These are phyloP conservation scores for Barnettozyma populi DNA, from an alignment of 805 yeast genomes.

Conservation along the genomic window DNA sequence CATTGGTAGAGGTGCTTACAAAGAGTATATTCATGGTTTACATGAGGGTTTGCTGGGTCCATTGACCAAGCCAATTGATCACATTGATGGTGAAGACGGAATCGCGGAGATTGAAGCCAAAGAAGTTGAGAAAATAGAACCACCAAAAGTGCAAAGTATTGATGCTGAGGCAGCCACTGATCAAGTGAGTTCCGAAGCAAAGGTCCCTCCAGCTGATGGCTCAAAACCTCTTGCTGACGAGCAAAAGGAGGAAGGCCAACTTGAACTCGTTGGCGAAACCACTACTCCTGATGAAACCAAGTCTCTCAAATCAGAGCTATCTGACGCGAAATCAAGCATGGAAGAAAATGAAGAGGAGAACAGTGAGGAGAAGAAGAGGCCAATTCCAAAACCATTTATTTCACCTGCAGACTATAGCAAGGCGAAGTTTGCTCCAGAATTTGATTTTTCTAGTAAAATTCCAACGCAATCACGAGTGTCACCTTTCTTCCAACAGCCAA, in stretches of 20 bases:
- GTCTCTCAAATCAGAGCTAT: constrained; percentile 10
- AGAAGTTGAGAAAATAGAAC: constrained; percentile 8
- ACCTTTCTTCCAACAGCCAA: constrained; percentile 68
- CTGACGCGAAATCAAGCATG: constrained; percentile 11
- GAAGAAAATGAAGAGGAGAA: constrained; percentile 25
- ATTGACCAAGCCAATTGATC: constrained; percentile 45
- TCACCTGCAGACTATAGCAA: constrained; percentile 48
- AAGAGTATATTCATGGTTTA: constrained; percentile 84
- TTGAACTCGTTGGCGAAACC: constrained; percentile 2
- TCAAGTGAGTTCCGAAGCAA: background rate
- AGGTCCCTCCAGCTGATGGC: background rate
- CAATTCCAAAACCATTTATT: constrained; percentile 63
- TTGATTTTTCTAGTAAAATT: constrained; percentile 22
- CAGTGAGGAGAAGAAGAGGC: constrained; percentile 30
- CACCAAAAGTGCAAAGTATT: constrained; percentile 7
- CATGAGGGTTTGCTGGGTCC: constrained; percentile 97
- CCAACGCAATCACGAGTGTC: constrained; percentile 38
- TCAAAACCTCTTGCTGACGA: constrained; percentile 6
- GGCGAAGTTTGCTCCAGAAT: constrained; percentile 45
- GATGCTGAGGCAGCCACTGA: background rate
- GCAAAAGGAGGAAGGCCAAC: constrained; percentile 10
- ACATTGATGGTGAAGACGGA: constrained; percentile 13
- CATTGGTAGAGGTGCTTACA: constrained; percentile 92
- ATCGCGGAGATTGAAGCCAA: background rate
- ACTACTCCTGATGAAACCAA: constrained; percentile 9